Evolutionary conservation across 2,329 filamentous ascomycete species (phyloP), one percentile per base, ranked within the genome.

Genomic region (Alternaria atra): DNA sequence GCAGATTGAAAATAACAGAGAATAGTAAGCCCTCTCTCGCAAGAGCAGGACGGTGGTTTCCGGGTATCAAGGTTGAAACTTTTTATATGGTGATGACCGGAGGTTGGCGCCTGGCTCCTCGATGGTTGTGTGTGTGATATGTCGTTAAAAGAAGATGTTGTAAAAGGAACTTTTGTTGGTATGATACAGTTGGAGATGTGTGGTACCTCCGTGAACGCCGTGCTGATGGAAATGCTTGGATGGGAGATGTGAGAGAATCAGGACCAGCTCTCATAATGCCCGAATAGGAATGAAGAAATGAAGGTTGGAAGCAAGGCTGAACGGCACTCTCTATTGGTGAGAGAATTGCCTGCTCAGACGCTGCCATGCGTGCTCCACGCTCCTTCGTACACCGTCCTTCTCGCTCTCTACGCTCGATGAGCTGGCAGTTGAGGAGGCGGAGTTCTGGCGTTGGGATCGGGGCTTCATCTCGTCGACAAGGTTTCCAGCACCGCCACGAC

Each of bases 401-500:
- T 68, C 57, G 64, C 73, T 71, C 50, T 74, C 65, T 29, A 72
- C 68, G 23, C 71, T 74, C 13, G 53, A 56, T 13, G 52, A 30
- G 53, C 58, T 60, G 32, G 72, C 46, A 7, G 55, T 68, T 0
- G 73, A 76, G 39, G 68, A 70, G 17, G 75, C 61, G 2, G 73
- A 76, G 70, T 74, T 73, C 46, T 70, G 66, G 60, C 77, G 71
- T 46, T 65, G 61, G 39, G 56, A 57, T 32, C 70, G 64, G 54
- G 53, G 71, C 64, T 77, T 71, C 70, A 73, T 73, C 67, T 81
- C 80, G 46, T 81, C 73, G 63, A 83, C 73, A 42, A 76, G 65
- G 76, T 90, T 90, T 52, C 86, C 87, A 12, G 84, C 85, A 40
- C 87, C 87, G 20, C 87, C 87, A 44, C 87, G 83, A 43, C 87